Percentiles rank a stretch among this genome's conserved stretches.
phyloP scores from a whole-genome alignment of 2,329 filamentous ascomycete species.

The Fusarium lyarnte region DNA sequence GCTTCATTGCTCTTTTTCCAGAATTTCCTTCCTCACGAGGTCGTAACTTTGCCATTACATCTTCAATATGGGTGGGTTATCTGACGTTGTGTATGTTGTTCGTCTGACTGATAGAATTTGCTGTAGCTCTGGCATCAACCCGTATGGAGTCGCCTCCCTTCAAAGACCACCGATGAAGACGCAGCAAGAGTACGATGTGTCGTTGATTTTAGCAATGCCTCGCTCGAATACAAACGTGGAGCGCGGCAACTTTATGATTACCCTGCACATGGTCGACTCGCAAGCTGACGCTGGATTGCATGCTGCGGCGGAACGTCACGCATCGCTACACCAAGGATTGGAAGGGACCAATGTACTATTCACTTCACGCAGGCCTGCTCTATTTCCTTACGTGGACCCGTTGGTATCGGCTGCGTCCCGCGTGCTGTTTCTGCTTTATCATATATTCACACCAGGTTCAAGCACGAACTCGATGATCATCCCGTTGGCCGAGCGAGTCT shows the following conservation, averaged over 20 bases:
- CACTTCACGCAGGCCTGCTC: slow-evolving; percentile 75
- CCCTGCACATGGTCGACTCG: slow-evolving; percentile 72
- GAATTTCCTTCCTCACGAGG: slow-evolving; percentile 65
- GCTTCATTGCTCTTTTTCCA: slow-evolving; percentile 65
- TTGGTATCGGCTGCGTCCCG: slow-evolving; percentile 71
- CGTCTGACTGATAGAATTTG: slow-evolving; percentile 22
- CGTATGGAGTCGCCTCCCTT: slow-evolving; percentile 62
- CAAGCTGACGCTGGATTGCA: slow-evolving; percentile 42
- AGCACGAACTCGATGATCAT: slow-evolving; percentile 73
- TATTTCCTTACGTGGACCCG: slow-evolving; percentile 81
- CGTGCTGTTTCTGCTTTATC: slow-evolving; percentile 72
- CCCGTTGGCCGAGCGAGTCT: slow-evolving; percentile 76
- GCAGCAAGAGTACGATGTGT: slow-evolving; percentile 86
- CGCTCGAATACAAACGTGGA: slow-evolving; percentile 78
- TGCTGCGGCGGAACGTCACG: slow-evolving; percentile 43
- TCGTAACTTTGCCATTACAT: slow-evolving; percentile 62
- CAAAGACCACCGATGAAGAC: slow-evolving; percentile 66
- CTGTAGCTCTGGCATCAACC: slow-evolving; percentile 59
- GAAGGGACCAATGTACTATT: slow-evolving; percentile 59
- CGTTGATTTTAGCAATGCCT: slow-evolving; percentile 78
- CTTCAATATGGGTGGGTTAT: slow-evolving; percentile 67
- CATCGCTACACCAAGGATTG: slow-evolving; percentile 49
- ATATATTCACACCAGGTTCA: slow-evolving; percentile 70
- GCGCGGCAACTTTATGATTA: slow-evolving; percentile 94
- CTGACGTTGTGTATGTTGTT: slow-evolving; percentile 3